Conservation (phyloP, 129 eudicot species). For the Ambrosia trifida region DNA sequence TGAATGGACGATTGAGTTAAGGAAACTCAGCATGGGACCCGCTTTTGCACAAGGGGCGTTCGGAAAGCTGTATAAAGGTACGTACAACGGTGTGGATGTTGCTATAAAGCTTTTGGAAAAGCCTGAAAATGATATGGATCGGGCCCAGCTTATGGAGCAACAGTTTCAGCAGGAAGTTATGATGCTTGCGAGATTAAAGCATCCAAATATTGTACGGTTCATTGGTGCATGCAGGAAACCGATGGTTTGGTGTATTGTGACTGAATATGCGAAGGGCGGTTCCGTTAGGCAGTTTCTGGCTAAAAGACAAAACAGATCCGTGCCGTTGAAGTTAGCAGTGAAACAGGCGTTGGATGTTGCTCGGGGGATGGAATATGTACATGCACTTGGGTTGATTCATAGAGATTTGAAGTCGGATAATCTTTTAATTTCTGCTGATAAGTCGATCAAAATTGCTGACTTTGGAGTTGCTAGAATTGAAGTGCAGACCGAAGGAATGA, state of each 20-base stretch:
- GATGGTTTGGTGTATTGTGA: constrained; percentile 96
- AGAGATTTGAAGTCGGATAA: constrained; percentile 93
- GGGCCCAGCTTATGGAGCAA: constrained; percentile 94
- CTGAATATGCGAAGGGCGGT: constrained; percentile 98
- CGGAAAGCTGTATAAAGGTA: constrained; percentile 83
- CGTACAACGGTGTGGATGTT: constrained; percentile 82
- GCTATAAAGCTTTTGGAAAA: constrained; percentile 89
- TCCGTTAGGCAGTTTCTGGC: constrained; percentile 94
- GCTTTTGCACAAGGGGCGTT: constrained; percentile 98
- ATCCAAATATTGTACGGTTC: constrained; percentile 88
- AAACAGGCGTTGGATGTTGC: constrained; percentile 99
- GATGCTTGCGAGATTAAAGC: constrained; percentile 91
- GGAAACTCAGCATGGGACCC: constrained; percentile 79
- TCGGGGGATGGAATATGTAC: constrained; percentile 96
- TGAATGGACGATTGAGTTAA: constrained; percentile 82
- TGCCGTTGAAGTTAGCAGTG: constrained; percentile 85
- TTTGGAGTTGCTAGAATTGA: constrained; percentile 98
- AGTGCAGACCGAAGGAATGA: constrained; percentile 99
- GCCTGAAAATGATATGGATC: constrained; percentile 81
- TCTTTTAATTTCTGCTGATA: constrained; percentile 86
- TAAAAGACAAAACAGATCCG: constrained; percentile 77
- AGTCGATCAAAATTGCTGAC: constrained; percentile 92
- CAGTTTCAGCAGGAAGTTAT: constrained; percentile 97
- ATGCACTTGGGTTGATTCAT: constrained; percentile 88
- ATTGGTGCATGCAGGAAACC: constrained; percentile 97